phyloP scores from a whole-genome alignment of 2,329 filamentous ascomycete genomes.

The Juglanconis oblonga region DNA sequence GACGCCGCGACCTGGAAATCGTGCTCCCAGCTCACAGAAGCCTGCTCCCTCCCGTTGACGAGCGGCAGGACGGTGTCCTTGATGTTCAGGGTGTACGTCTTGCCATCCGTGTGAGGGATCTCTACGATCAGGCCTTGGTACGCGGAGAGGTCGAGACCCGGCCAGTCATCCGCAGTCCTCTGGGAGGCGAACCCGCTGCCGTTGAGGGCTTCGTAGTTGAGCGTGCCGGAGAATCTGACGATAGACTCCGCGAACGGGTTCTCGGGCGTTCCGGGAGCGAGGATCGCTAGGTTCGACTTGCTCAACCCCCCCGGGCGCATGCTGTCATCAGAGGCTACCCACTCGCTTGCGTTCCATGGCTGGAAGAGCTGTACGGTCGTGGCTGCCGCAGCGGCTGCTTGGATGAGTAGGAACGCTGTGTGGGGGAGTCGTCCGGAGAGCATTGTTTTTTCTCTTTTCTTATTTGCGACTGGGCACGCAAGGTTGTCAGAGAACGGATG shows the following conservation, averaged over 20 bases:
- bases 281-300: conserved; percentile 23
- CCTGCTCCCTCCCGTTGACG: conserved; percentile 52
- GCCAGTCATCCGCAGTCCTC: conserved; percentile 46
- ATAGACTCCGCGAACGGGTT: not conserved
- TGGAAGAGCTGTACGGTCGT: conserved; percentile 14
- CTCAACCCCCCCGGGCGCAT: conserved; percentile 54
- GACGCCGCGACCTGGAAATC: conserved; percentile 38
- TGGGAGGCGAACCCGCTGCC: conserved; percentile 64
- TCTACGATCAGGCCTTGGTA: conserved; percentile 51
- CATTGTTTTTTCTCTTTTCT: not conserved
- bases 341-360: conserved; percentile 45
- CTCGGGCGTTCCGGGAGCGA: conserved; percentile 21
- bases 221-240: conserved; percentile 47
- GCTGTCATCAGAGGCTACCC: conserved; percentile 55
- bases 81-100: conserved; percentile 56
- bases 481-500: too few species aligned
- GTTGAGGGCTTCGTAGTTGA: conserved; percentile 61
- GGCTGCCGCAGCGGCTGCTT: not conserved
- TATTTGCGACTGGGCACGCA: too few species aligned
- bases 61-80: conserved; percentile 52
- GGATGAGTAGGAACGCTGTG: not conserved
- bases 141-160: conserved; percentile 49
- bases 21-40: conserved; percentile 55
- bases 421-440: too few species aligned
- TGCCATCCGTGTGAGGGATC: conserved; percentile 45